Evolutionary conservation across 2,329 filamentous ascomycete species (phyloP).

Genomic region (Graphiopsis chlorocephala): DNA sequence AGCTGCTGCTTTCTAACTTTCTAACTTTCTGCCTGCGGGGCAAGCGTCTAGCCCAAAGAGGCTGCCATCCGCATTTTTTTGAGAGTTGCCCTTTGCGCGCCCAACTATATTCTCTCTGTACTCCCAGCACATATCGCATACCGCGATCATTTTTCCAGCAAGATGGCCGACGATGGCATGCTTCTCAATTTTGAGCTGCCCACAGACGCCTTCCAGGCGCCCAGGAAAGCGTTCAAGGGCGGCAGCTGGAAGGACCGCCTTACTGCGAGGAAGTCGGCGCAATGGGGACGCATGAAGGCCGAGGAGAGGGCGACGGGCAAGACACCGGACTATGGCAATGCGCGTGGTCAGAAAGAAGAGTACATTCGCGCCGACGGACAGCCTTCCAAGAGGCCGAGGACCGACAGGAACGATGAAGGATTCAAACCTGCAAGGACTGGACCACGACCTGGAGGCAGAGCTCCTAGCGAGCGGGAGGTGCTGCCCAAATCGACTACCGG

Average conservation of each 20-base stretch:
- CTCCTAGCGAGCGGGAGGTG: slow-evolving; percentile 8
- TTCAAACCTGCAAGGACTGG: slow-evolving; percentile 12
- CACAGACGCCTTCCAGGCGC: slow-evolving; percentile 62
- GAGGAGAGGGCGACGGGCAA: slow-evolving; percentile 24
- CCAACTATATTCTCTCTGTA: background rate
- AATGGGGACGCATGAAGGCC: slow-evolving; percentile 50
- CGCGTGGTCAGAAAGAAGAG: slow-evolving; percentile 24
- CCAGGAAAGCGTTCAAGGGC: slow-evolving; percentile 71
- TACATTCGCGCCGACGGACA: slow-evolving; percentile 16
- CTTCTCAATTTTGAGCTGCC: slow-evolving; percentile 82
- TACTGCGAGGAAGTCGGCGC: slow-evolving; percentile 68
- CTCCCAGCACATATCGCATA: background rate
- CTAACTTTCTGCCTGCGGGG: slow-evolving; percentile 7
- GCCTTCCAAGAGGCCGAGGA: slow-evolving; percentile 23
- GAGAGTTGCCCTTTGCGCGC: background rate
- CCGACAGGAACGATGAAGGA: slow-evolving; percentile 17
- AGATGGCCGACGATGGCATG: slow-evolving; percentile 93
- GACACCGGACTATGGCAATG: slow-evolving; percentile 20
- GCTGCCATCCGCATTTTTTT: slow-evolving; percentile 10
- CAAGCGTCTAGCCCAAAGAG: slow-evolving; percentile 2
- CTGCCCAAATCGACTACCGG: slow-evolving; percentile 18
- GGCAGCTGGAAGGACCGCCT: slow-evolving; percentile 91
- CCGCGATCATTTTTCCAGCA: background rate
- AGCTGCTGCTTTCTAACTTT: background rate
- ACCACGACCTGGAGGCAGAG: slow-evolving; percentile 11